These are phyloP conservation scores for Cyberlindnera sargentensis DNA, from an alignment of 805 yeast species.

Conservation along the genomic window DNA sequence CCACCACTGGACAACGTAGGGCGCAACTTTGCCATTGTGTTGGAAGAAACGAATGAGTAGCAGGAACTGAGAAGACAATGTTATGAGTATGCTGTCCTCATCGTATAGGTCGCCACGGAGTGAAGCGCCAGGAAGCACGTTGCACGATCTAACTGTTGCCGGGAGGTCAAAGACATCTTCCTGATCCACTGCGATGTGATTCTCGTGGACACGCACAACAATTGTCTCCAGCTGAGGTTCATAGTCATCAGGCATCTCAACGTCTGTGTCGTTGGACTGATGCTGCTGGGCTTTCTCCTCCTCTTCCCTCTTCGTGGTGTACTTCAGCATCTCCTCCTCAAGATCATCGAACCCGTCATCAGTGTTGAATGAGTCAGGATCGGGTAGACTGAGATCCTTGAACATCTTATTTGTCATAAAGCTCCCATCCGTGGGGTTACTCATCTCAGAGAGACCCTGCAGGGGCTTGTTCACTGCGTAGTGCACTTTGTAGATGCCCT, in stretches of 20 bases:
- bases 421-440: constrained; percentile 14
- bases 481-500: constrained; percentile 27
- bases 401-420: constrained; percentile 25
- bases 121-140: constrained; percentile 12
- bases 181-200: constrained; percentile 13
- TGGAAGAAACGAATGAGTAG: constrained; percentile 32
- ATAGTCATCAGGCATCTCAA: constrained; percentile 1
- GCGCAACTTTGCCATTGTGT: constrained; percentile 16
- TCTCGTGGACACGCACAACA: constrained; percentile 9
- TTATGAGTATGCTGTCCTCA: constrained; percentile 33
- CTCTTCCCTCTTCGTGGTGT: constrained; percentile 6
- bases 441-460: constrained; percentile 13
- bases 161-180: constrained; percentile 9
- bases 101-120: constrained; percentile 6
- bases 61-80: constrained; percentile 33
- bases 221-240: constrained; percentile 12
- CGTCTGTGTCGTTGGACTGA: background rate
- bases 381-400: constrained; percentile 15
- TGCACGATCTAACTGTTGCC: constrained; percentile 12
- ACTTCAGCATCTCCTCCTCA: constrained; percentile 14
- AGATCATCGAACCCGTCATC: constrained; percentile 18
- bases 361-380: constrained; percentile 19
- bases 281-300: background rate
- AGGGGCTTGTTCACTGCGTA: constrained; percentile 14
- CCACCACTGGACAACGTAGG: constrained; percentile 49